Percentiles rank a stretch among this genome's conserved stretches.
Evolutionary conservation across 108 stramenopile genomes (phyloP).

Genomic region (Skeletonema potamos): DNA sequence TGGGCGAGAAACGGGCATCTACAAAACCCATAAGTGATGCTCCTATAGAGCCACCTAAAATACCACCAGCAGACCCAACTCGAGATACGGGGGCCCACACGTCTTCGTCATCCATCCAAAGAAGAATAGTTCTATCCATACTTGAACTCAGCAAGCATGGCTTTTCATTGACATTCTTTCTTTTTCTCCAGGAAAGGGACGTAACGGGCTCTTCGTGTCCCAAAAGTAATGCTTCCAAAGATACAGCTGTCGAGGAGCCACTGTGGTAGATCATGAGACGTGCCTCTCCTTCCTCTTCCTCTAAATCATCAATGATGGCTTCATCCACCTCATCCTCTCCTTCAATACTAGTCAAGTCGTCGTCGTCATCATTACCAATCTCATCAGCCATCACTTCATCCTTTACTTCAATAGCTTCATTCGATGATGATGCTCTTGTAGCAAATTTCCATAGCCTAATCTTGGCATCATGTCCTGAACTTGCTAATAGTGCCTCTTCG

Average conservation of each 20-base stretch:
- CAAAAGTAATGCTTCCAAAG: slow-evolving; percentile 80
- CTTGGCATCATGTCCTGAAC: slow-evolving; percentile 80
- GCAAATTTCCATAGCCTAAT: slow-evolving; percentile 87
- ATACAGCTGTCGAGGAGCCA: slow-evolving; percentile 44
- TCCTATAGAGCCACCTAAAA: slow-evolving; percentile 81
- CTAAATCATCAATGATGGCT: slow-evolving; percentile 57
- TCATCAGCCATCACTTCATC: slow-evolving; percentile 20
- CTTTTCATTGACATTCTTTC: slow-evolving; percentile 40
- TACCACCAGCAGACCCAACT: slow-evolving; percentile 89
- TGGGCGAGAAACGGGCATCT: slow-evolving; percentile 51
- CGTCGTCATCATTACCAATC: slow-evolving; percentile 44
- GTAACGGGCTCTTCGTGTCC: slow-evolving; percentile 89
- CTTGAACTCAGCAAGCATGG: slow-evolving; percentile 73
- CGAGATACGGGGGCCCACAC: slow-evolving; percentile 83
- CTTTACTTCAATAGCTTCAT: neutral
- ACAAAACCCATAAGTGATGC: slow-evolving; percentile 77
- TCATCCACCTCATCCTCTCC: slow-evolving; percentile 44
- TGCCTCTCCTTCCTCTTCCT: slow-evolving; percentile 69
- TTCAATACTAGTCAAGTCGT: slow-evolving; percentile 15
- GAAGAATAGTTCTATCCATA: slow-evolving; percentile 85
- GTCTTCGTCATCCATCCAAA: slow-evolving; percentile 70
- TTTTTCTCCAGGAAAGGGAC: slow-evolving; percentile 64
- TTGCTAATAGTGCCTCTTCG: slow-evolving; percentile 59
- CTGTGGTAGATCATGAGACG: slow-evolving; percentile 53
- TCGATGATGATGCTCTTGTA: slow-evolving; percentile 5